A percentile compares a stretch with the other conserved stretches of the same genome.
phyloP scores from a whole-genome alignment of 768 basidiomycete species.

The Hypsizygus marmoreus region DNA sequence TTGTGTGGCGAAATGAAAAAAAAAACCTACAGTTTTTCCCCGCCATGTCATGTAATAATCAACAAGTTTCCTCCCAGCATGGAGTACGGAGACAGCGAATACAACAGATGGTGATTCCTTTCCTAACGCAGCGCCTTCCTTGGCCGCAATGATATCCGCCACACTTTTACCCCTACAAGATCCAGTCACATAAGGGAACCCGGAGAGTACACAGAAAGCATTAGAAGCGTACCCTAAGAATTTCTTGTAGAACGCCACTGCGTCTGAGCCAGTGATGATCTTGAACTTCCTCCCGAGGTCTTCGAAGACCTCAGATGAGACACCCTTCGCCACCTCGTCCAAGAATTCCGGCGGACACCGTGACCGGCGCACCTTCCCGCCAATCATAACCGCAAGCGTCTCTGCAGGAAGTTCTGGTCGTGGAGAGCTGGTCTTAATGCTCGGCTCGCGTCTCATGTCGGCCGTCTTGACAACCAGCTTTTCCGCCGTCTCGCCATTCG shows the following conservation, averaged over 20 bases:
- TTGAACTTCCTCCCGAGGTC: conserved; percentile 38
- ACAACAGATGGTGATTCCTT: conserved; percentile 36
- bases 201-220: conserved; percentile 3
- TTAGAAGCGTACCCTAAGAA: conserved; percentile 39
- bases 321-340: conserved; percentile 38
- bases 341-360: conserved; percentile 48
- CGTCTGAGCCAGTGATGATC: conserved; percentile 44
- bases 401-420: conserved; percentile 25
- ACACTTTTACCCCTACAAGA: conserved; percentile 11
- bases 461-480: conserved; percentile 17
- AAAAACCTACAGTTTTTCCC: conserved; percentile 36
- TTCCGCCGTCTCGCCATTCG: conserved; percentile 15
- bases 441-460: conserved; percentile 10
- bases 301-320: conserved; percentile 28
- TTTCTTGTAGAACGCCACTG: conserved; percentile 40
- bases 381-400: conserved; percentile 33
- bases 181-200: neutral
- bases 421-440: conserved; percentile 9
- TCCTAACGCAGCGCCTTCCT: conserved; percentile 6
- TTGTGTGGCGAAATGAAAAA: neutral
- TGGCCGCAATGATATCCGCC: conserved; percentile 18
- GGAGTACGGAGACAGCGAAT: conserved; percentile 44
- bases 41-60: conserved; percentile 57
- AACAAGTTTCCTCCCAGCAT: conserved; percentile 41
- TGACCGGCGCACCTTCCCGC: conserved; percentile 41